Evolutionary conservation across 2,329 filamentous ascomycete species (phyloP).

Genomic region (Aspergillus vadensis): DNA sequence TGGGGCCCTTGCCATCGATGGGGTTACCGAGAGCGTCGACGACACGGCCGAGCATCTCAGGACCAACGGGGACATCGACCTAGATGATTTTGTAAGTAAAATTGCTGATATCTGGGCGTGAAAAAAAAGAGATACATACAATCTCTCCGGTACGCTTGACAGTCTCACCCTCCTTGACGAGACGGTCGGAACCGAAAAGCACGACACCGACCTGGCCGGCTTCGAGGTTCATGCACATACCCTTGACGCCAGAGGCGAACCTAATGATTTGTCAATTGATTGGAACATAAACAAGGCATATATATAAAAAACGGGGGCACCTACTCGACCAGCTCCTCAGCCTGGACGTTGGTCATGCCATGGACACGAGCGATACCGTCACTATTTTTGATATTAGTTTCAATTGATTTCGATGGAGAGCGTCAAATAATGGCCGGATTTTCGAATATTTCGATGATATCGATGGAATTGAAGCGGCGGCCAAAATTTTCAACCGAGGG

Average conservation of each 20-base stretch:
- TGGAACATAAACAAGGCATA: slow-evolving; percentile 14
- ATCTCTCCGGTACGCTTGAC: slow-evolving; percentile 99
- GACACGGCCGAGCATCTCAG: slow-evolving; percentile 93
- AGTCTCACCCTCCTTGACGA: slow-evolving; percentile 98
- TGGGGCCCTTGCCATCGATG: slow-evolving; percentile 97
- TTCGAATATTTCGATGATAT: slow-evolving; percentile 32
- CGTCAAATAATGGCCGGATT: slow-evolving; percentile 6
- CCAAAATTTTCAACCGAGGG: slow-evolving; percentile 33
- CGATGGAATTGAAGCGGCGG: slow-evolving; percentile 30
- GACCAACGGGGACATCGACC: slow-evolving; percentile 95
- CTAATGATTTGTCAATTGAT: slow-evolving; percentile 52
- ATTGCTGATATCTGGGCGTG: background rate
- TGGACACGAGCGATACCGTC: slow-evolving; percentile 99
- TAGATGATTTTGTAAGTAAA: slow-evolving; percentile 41
- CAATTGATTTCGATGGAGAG: slow-evolving; percentile 1
- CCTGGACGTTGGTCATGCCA: slow-evolving; percentile 99
- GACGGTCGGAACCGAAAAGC: slow-evolving; percentile 99
- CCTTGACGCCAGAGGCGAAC: slow-evolving; percentile 99
- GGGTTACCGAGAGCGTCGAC: slow-evolving; percentile 98
- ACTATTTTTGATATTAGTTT: slow-evolving; percentile 57
- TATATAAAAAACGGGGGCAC: slow-evolving; percentile 45
- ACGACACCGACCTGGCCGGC: slow-evolving; percentile 99
- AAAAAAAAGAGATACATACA: slow-evolving; percentile 61
- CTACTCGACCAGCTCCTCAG: slow-evolving; percentile 99
- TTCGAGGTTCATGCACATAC: slow-evolving; percentile 99